A percentile compares a stretch with the other conserved stretches of the same genome.
Conservation (phyloP, 2,329 filamentous ascomycete genomes). For the Fusarium duplospermum region DNA sequence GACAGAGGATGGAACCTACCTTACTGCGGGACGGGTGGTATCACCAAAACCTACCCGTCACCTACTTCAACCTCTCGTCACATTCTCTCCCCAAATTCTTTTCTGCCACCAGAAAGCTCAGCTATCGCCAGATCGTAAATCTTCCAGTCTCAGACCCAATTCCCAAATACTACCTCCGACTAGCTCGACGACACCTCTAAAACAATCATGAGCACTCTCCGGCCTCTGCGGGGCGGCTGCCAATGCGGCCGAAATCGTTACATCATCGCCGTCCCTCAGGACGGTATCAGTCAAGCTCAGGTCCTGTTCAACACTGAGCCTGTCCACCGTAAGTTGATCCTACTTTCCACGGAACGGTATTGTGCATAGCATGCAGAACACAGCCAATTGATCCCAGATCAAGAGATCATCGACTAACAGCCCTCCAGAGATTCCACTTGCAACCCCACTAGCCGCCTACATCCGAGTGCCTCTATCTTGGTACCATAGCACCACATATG, state of each 20-base stretch:
- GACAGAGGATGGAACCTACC: neutral
- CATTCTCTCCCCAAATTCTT: slow-evolving; percentile 6
- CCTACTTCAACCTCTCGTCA: slow-evolving; percentile 10
- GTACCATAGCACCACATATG: slow-evolving; percentile 81
- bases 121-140: neutral
- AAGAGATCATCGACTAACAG: slow-evolving; percentile 18
- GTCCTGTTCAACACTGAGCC: slow-evolving; percentile 81
- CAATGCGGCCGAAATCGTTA: slow-evolving; percentile 90
- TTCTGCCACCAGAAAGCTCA: neutral
- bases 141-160: neutral
- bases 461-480: slow-evolving; percentile 84
- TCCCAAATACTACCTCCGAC: neutral
- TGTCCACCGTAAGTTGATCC: slow-evolving; percentile 73
- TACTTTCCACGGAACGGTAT: neutral
- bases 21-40: neutral
- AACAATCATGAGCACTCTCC: slow-evolving; percentile 58
- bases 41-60: slow-evolving; percentile 26
- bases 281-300: slow-evolving; percentile 67
- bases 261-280: slow-evolving; percentile 74
- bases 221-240: slow-evolving; percentile 79
- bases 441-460: slow-evolving; percentile 81
- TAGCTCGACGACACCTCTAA: neutral
- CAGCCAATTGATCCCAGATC: neutral
- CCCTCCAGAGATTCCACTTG: slow-evolving; percentile 70
- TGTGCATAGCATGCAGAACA: neutral